phyloP scores from a whole-genome alignment of 179 eudicot species.

The Spergularia azorica region DNA sequence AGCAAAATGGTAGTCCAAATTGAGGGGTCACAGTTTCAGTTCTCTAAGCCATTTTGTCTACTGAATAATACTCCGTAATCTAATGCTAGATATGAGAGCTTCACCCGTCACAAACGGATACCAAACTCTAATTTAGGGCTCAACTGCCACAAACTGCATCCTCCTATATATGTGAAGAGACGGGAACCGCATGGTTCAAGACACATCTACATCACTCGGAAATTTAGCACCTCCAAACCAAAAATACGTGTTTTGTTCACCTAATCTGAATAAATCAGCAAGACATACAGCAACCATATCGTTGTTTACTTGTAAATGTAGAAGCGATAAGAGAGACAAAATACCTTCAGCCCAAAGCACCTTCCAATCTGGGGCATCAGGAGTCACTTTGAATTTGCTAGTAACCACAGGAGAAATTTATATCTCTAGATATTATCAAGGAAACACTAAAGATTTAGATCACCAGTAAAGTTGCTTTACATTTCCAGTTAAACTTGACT shows the following conservation, averaged over 20 bases:
- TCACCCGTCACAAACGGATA: too few species aligned
- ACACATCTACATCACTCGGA: too few species aligned
- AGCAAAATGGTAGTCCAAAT: too few species aligned
- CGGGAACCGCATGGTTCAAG: too few species aligned
- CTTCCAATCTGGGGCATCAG: background rate
- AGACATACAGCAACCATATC: slow-evolving; percentile 2
- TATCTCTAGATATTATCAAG: slow-evolving; percentile 8
- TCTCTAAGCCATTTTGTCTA: too few species aligned
- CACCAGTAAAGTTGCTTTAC: background rate
- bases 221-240: background rate
- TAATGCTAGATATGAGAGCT: too few species aligned
- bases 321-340: background rate
- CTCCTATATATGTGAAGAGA: too few species aligned
- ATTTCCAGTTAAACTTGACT: background rate
- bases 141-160: too few species aligned
- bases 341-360: slow-evolving; percentile 16
- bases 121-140: too few species aligned
- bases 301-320: background rate
- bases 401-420: background rate
- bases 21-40: too few species aligned
- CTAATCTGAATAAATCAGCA: background rate
- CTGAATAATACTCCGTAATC: too few species aligned
- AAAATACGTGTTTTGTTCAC: background rate
- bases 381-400: background rate
- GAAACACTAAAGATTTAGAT: slow-evolving; percentile 9